Evolutionary conservation across 371 early-diverging fungal species (phyloP).

Genomic region (Apophysomyces trapeziformis): DNA sequence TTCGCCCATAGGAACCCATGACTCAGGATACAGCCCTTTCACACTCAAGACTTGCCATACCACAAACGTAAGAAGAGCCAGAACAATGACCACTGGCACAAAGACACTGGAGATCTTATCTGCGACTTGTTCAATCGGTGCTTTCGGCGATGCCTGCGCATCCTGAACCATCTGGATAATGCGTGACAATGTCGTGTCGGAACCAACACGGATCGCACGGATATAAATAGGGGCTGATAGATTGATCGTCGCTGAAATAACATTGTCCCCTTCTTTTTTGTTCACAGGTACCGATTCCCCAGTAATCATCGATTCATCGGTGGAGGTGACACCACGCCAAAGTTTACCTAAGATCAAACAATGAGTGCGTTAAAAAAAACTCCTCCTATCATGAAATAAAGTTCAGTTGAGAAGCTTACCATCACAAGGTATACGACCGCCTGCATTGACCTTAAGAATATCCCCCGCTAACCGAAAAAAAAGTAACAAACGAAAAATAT

Average conservation of each 20-base stretch:
- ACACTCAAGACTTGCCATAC: conserved; percentile 57
- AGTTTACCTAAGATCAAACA: conserved; percentile 33
- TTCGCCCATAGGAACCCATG: conserved; percentile 51
- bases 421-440: conserved; percentile 73
- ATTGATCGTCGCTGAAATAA: conserved; percentile 69
- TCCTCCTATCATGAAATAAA: neutral
- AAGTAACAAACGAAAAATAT: neutral
- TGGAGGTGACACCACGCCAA: conserved; percentile 60
- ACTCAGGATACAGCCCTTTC: conserved; percentile 41
- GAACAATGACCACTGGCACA: conserved; percentile 60
- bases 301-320: conserved; percentile 86
- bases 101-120: conserved; percentile 67
- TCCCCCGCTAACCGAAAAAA: conserved; percentile 53
- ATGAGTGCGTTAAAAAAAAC: neutral
- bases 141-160: conserved; percentile 71
- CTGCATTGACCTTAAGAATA: conserved; percentile 67
- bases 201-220: conserved; percentile 60
- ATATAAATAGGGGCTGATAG: conserved; percentile 58
- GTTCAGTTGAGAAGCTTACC: conserved; percentile 35
- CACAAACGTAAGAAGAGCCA: conserved; percentile 61
- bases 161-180: conserved; percentile 72
- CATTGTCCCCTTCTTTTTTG: conserved; percentile 57
- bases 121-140: conserved; percentile 67
- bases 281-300: conserved; percentile 80
- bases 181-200: conserved; percentile 65